Base-by-base conservation (phyloP, 495 filamentous ascomycete species). In the Aspergillus cristatus region DNA sequence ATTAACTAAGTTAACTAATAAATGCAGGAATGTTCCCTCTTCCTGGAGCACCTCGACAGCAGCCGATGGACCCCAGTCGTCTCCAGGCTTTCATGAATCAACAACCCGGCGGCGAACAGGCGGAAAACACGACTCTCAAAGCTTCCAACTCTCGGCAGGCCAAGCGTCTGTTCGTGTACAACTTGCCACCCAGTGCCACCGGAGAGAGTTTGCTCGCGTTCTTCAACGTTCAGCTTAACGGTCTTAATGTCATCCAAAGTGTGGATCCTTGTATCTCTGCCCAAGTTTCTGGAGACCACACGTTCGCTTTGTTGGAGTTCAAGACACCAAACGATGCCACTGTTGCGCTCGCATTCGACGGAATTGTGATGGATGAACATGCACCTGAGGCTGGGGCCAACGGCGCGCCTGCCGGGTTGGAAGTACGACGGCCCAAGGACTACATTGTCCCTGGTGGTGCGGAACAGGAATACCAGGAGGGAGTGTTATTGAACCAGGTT, bases 21-120 rank as follows among this genome's bases (percentile, higher is more conserved):
- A 25, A 30, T 38, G 20, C 28, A 75, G 79, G 79, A 63, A 95
- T 97, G 91, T 99, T 99, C 69, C 89, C 91, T 41, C 77, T 99
- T 7, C 91, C 91, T 4, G 91, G 91, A 42, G 91, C 90, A 30
- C 91, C 91, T 34, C 78, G 93, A 45, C 88, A 94, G 50, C 88
- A 95, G 53, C 86, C 89, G 3, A 93, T 98, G 84, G 91, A 98
- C 46, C 89, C 93, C 16, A 85, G 78, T 32, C 88, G 87, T 48
- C 75, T 99, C 28, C 86, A 96, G 63, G 86, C 89, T 18, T 91
- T 99, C 61, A 90, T 96, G 81, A 85, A 78, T 59, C 89, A 90
- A 54, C 89, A 90, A 54, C 82, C 89, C 24, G 79, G 75, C 29
- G 81, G 80, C 29, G 82, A 81, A 25, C 70, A 79, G 6, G 76